A percentile compares a stretch with the other conserved stretches of the same genome.
These are phyloP conservation scores for Trypanosoma boissoni DNA, from an alignment of 208 protist species.

Conservation along the genomic window DNA sequence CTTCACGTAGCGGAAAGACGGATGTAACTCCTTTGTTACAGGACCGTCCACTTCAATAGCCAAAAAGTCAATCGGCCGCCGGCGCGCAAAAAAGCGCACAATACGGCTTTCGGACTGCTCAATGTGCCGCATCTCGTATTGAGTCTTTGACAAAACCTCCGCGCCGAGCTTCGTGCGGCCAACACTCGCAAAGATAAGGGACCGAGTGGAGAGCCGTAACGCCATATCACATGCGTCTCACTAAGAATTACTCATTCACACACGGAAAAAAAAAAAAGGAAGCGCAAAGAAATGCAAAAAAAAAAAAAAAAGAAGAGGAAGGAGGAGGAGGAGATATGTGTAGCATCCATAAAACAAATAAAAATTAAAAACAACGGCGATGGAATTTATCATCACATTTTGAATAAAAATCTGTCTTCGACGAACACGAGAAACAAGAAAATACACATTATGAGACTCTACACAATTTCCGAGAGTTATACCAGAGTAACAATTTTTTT, in stretches of 20 bases:
- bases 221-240: constrained; percentile 23
- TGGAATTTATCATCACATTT: no score
- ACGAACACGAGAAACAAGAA: neutral
- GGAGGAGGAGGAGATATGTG: no score
- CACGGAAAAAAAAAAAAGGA: constrained; percentile 12
- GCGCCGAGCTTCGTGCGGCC: constrained; percentile 70
- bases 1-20: constrained; percentile 69
- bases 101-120: constrained; percentile 43
- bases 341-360: no score
- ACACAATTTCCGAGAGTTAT: neutral
- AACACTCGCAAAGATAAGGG: constrained; percentile 49
- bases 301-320: constrained; percentile 20
- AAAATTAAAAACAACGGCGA: no score
- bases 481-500: neutral
- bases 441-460: constrained; percentile 8
- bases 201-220: constrained; percentile 35
- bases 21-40: constrained; percentile 58
- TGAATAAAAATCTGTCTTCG: constrained; percentile 5
- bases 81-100: constrained; percentile 59
- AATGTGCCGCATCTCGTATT: constrained; percentile 64
- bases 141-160: constrained; percentile 72
- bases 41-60: constrained; percentile 74
- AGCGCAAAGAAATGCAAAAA: constrained; percentile 9
- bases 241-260: no score
- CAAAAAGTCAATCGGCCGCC: constrained; percentile 73